Conservation (phyloP, 2,329 filamentous ascomycete species). For the Fusarium veterinarium region DNA sequence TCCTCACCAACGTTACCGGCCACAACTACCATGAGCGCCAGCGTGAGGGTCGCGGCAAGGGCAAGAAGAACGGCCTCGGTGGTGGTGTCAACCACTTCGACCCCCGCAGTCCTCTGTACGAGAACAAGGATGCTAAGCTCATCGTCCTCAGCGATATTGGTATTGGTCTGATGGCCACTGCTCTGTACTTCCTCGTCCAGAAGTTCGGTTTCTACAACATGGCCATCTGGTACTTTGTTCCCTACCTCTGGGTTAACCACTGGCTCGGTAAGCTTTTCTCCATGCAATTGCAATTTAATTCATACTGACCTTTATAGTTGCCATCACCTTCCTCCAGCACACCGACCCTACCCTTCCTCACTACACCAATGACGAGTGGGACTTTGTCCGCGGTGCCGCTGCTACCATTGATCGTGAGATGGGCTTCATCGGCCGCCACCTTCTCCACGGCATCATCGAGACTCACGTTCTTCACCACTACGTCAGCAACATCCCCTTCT, state of each 20-base stretch:
- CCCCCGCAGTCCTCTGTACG: slow-evolving; percentile 88
- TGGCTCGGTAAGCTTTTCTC: slow-evolving; percentile 83
- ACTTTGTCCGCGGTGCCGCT: slow-evolving; percentile 90
- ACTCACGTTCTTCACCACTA: slow-evolving; percentile 99
- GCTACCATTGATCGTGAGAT: slow-evolving; percentile 98
- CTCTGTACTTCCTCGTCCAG: slow-evolving; percentile 76
- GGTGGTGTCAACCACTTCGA: slow-evolving; percentile 95
- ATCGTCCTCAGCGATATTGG: slow-evolving; percentile 91
- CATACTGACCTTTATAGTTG: slow-evolving; percentile 70
- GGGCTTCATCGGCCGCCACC: slow-evolving; percentile 89
- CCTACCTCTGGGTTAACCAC: slow-evolving; percentile 98
- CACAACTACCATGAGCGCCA: slow-evolving; percentile 95
- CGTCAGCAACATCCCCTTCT: slow-evolving; percentile 95
- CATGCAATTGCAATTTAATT: not conserved
- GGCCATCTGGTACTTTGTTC: slow-evolving; percentile 92
- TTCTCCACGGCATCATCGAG: slow-evolving; percentile 96
- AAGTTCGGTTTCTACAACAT: slow-evolving; percentile 88
- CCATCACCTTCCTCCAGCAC: slow-evolving; percentile 97
- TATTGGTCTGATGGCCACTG: slow-evolving; percentile 69
- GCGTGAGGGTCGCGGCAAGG: slow-evolving; percentile 90
- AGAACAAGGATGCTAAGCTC: slow-evolving; percentile 88
- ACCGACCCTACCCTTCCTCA: slow-evolving; percentile 94
- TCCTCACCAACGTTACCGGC: slow-evolving; percentile 91
- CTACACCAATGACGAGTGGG: slow-evolving; percentile 89
- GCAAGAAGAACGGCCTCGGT: slow-evolving; percentile 85